Base-by-base conservation (phyloP, 2,329 filamentous ascomycete genomes). In the Stagonosporopsis chrysanthemi region DNA sequence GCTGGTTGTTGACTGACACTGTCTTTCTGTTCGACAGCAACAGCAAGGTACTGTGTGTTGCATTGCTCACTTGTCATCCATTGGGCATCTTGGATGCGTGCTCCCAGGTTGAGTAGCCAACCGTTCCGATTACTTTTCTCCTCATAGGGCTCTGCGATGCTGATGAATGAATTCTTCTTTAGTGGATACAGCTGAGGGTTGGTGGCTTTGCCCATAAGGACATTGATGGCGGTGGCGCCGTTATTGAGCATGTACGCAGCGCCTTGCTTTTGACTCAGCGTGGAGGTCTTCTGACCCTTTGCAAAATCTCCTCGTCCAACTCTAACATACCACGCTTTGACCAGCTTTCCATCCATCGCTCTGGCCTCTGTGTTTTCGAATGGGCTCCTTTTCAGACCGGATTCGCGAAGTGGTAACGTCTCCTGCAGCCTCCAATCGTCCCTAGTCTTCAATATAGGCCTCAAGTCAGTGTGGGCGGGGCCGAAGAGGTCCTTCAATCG, bases 21-120 rank as follows among this genome's bases (percentile, higher is more conserved):
- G 40, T 48, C 56, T 44, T 60, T 68, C 58, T 75, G 64, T 66
- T 72, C 56, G 15, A 79, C 75, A 28, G 77, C 76, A 6, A 86
- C 72, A 17, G 84, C 83, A 6, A 88, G 77, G 71, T 86, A 87
- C 62, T 88, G 86, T 19, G 74, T 77, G n/a, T 68, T 62, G 2
- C 78, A 79, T 19, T 75, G 55, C 44, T 78, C 75, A 31, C 77
- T 77, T 6, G 76, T 72, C 5, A 68, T 74, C 80, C 80, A 82
- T 36, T 80, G 78, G 5, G 79, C 63, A 31, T 81, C 82, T 60
- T 84, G 80, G 8, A 87, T 71, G 46, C 79, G 82, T 1, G 78
- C 77, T 4, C 84, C 85, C 19, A 86, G 56, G 65, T 86, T 85
- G 42, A 88, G 64, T 2, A 88, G 67, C 82, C 85, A 88, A 3